Evolutionary conservation across 2,329 filamentous ascomycete species (phyloP).

Genomic region (Zymoseptoria pseudotritici): DNA sequence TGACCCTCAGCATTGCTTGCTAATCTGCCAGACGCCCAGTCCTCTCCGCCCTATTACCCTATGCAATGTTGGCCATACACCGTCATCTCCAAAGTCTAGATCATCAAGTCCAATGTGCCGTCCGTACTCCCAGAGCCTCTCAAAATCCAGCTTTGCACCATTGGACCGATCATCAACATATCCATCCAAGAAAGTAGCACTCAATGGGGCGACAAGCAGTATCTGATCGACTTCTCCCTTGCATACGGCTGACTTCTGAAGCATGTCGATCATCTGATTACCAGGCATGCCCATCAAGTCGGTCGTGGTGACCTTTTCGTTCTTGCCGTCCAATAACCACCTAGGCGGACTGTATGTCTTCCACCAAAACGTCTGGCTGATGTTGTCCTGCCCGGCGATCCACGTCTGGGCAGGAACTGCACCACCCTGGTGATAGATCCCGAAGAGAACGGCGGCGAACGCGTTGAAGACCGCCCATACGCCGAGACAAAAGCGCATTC

Average conservation of each 20-base stretch:
- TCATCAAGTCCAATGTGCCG: conserved; percentile 72
- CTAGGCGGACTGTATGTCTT: conserved; percentile 77
- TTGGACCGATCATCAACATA: conserved; percentile 26
- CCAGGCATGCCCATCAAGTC: conserved; percentile 69
- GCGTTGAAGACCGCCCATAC: conserved; percentile 64
- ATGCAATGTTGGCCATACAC: conserved; percentile 62
- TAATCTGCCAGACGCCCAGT: conserved; percentile 38
- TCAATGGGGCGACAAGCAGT: conserved; percentile 62
- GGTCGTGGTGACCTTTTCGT: conserved; percentile 59
- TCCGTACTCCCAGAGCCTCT: conserved; percentile 61
- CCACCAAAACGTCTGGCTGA: conserved; percentile 71
- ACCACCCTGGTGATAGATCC: conserved; percentile 74
- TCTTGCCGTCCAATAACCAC: conserved; percentile 72
- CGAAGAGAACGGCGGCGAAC: conserved; percentile 63
- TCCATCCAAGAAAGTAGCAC: conserved; percentile 61
- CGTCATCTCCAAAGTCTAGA: conserved; percentile 70
- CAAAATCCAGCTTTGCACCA: conserved; percentile 38
- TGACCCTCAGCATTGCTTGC: conserved; percentile 30
- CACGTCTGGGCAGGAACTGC: conserved; percentile 70
- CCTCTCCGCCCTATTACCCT: conserved; percentile 49
- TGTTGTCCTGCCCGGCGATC: conserved; percentile 59
- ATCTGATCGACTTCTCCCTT: conserved; percentile 40
- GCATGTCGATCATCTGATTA: conserved; percentile 50
- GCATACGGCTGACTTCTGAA: conserved; percentile 56
- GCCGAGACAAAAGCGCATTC: conserved; percentile 12